Percentiles rank a stretch among this genome's conserved stretches.
These are phyloP conservation scores for Pichia sp. DNA, from an alignment of 1,139 yeast genomes.

Conservation along the genomic window DNA sequence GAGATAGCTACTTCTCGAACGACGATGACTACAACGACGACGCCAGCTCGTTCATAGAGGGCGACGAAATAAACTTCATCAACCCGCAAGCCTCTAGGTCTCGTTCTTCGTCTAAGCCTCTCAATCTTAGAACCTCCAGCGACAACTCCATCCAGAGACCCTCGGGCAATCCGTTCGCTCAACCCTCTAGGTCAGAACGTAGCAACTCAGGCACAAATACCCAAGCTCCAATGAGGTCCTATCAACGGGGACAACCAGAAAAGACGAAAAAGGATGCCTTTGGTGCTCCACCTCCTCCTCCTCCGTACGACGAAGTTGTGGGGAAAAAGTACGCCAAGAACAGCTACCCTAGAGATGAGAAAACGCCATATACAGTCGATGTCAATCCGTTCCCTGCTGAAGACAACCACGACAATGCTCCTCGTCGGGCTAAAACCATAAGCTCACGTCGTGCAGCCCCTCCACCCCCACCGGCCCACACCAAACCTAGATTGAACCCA, in stretches of 20 bases:
- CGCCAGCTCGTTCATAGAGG: conserved; percentile 19
- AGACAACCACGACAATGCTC: conserved; percentile 5
- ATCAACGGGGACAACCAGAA: conserved; percentile 4
- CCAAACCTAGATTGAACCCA: conserved; percentile 16
- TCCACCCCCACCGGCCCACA: conserved; percentile 4
- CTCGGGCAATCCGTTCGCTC: conserved; percentile 17
- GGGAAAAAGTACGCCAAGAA: conserved; percentile 40
- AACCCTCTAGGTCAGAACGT: conserved; percentile 11
- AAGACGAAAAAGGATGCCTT: conserved; percentile 10
- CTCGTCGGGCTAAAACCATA: conserved; percentile 17
- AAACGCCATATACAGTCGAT: conserved; percentile 7
- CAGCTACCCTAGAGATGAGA: conserved; percentile 53
- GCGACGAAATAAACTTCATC: conserved; percentile 21
- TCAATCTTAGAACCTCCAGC: conserved; percentile 9
- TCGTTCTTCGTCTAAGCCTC: background rate
- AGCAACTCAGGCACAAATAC: conserved; percentile 9
- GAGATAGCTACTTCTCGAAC: conserved; percentile 2
- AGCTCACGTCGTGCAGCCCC: conserved; percentile 17
- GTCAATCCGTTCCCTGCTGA: conserved; percentile 28
- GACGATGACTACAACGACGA: conserved; percentile 11
- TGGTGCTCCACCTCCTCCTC: conserved; percentile 52
- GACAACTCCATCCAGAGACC: conserved; percentile 13
- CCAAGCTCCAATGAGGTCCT: background rate
- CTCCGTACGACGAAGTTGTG: conserved; percentile 68
- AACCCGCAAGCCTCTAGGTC: background rate